These are phyloP conservation scores for Leishmania aethiopica DNA, from an alignment of 208 protist species.

Conservation along the genomic window DNA sequence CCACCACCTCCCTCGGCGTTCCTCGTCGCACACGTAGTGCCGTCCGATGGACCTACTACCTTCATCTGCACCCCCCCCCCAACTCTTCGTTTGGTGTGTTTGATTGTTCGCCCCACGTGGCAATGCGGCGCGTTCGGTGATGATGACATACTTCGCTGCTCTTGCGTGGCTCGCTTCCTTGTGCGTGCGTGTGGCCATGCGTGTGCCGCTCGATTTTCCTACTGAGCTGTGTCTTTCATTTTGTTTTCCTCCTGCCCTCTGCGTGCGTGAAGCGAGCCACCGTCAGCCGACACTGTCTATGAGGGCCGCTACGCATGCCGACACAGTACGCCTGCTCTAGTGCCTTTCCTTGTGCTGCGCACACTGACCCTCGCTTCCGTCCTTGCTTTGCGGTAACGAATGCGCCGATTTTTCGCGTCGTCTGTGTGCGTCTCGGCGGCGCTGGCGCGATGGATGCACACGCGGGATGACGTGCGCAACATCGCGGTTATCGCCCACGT, in stretches of 20 bases:
- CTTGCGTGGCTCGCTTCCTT: neutral
- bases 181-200: neutral
- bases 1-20: neutral
- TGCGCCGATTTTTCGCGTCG: conserved; percentile 29
- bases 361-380: too few relatives aligned
- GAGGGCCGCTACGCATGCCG: neutral
- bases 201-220: neutral
- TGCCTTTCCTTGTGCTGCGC: neutral
- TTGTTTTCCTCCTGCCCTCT: neutral
- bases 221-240: neutral
- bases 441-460: conserved; percentile 50
- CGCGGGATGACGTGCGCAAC: conserved; percentile 91
- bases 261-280: neutral
- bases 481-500: conserved; percentile 98
- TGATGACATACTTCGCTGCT: neutral
- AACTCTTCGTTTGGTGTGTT: neutral
- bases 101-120: neutral
- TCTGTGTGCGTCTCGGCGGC: conserved; percentile 6
- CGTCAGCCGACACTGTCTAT: neutral
- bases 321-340: neutral
- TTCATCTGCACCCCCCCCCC: neutral
- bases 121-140: neutral
- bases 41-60: neutral
- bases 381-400: neutral
- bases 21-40: neutral